Evolutionary conservation across 2,329 filamentous ascomycete species (phyloP), one percentile per base, ranked within the genome.

Genomic region (Botrytis cinerea): DNA sequence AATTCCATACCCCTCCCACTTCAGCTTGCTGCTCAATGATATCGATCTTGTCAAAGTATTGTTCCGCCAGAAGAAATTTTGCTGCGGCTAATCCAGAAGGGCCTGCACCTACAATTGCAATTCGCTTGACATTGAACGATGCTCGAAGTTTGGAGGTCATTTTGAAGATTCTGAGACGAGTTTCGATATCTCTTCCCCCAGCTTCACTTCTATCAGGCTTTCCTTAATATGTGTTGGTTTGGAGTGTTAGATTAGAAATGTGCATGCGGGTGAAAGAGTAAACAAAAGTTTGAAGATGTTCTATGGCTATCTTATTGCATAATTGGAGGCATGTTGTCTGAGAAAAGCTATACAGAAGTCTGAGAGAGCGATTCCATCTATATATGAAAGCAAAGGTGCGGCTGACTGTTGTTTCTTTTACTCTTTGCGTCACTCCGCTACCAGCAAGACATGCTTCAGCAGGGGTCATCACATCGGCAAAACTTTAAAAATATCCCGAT

Each of bases 1-100:
- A 94, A 79, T 94, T 92, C 95, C 95, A 98, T 16, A 96, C 89
- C 2, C 96, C 95, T 73, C 94, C 95, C 10, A 92, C 88, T 66
- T 89, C 86, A 62, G 86, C 84, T 76, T 94, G 90, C 82, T 97
- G 93, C 82, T 98, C 96, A 79, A 92, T 97, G 57, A 98, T 82
- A 74, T 90, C 88, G 74, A 98, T 90, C 45, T 85, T 87, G 20
- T 89, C 83, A 79, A 96, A 96, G 1, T 81, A 85, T 79, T 86
- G 91, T 78, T 92, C 94, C 0, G 92, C 93, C 18, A 88, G 81
- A 28, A 98, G 86, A 79, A 95, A 95, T 86, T 94, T 96, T 71
- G 93, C 93, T 38, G 92, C 90, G 40, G 91, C 89, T 6, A 97
- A 85, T 7, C 95, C 95, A 75, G 88, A 89, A 0, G 95, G 93